Evolutionary conservation across 2,329 filamentous ascomycete genomes (phyloP), one percentile per base, ranked within the genome.

Genomic region (Cercospora sp.): DNA sequence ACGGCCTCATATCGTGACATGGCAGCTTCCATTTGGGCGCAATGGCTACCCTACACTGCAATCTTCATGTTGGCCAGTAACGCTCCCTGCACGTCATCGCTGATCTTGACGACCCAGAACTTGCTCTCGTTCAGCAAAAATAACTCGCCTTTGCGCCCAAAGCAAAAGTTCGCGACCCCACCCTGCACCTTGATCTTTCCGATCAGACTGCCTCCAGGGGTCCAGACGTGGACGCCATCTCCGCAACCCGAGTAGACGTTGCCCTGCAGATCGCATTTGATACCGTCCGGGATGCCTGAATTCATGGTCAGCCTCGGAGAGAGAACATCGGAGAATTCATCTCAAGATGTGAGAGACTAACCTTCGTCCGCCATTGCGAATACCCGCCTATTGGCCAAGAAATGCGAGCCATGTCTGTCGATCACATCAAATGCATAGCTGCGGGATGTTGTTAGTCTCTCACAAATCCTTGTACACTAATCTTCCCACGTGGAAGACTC

Each of bases 241-340:
- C 83, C 84, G 68, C 84, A 86, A 0, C 83, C 85, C 28, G 82
- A 81, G 76, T 86, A 88, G 1, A 88, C 82, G 73, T 88, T 87
- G 2, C 86, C 86, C 3, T 82, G 71, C 1, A 79, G 80, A 71
- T 88, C 86, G 49, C 82, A 81, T 70, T 85, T 85, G 68, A 86
- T 78, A 8, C 89, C 89, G 70, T 91, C 89, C 0, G 88, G 87
- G 2, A 87, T 79, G 2, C 86, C 85, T 74, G n/a, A 13, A 59
- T 6, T 16, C 12, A 9, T 32, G 5, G 10, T 30, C 30, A 34
- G 26, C 1, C 12, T 30, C 13, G 6, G 26, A 32, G 24, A 18
- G 24, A 13, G 7, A 26, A 32, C 5, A 53, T 28, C 53, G 24
- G 53, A 10, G 28, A 28, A 57, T 10, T 18, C 43, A 49, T 12